phyloP scores from a whole-genome alignment of 2,329 filamentous ascomycete genomes.

The Nothophoma quercina region DNA sequence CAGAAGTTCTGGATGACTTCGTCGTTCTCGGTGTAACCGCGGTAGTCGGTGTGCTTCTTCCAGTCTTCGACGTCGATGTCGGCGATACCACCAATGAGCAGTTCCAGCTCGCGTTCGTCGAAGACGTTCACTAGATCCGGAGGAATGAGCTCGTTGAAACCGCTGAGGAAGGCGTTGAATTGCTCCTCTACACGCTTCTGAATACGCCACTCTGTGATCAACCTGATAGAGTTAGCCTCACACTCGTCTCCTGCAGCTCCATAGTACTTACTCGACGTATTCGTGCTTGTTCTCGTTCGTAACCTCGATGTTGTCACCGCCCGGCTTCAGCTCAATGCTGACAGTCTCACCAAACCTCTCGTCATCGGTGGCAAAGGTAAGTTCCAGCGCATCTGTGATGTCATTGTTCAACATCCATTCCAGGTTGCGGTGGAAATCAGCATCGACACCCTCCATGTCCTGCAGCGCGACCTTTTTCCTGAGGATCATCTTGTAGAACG shows the following conservation, averaged over 20 bases:
- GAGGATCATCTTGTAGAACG: constrained; percentile 99
- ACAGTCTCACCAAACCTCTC: constrained; percentile 95
- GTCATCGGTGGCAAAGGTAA: constrained; percentile 96
- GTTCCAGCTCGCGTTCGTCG: constrained; percentile 94
- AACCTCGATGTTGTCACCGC: constrained; percentile 90
- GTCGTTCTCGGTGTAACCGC: constrained; percentile 96
- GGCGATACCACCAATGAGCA: constrained; percentile 98
- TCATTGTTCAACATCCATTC: constrained; percentile 99
- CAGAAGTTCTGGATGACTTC: constrained; percentile 99
- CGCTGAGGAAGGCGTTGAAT: constrained; percentile 96
- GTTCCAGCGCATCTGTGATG: constrained; percentile 91
- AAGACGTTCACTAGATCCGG: constrained; percentile 98
- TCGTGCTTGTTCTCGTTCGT: constrained; percentile 99
- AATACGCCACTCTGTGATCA: constrained; percentile 99
- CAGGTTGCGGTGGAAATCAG: constrained; percentile 94
- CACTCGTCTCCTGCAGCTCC: neutral
- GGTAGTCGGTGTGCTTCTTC: constrained; percentile 99
- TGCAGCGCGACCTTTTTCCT: constrained; percentile 89
- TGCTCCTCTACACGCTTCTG: constrained; percentile 98
- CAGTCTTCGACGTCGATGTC: constrained; percentile 99
- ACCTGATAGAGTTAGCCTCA: constrained; percentile 52
- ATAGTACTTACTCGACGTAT: constrained; percentile 80
- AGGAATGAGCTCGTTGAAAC: constrained; percentile 97
- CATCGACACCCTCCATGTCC: constrained; percentile 99
- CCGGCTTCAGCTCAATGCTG: constrained; percentile 91